Evolutionary conservation across 768 basidiomycete species (phyloP).

Genomic region (Lentinula lateritia): DNA sequence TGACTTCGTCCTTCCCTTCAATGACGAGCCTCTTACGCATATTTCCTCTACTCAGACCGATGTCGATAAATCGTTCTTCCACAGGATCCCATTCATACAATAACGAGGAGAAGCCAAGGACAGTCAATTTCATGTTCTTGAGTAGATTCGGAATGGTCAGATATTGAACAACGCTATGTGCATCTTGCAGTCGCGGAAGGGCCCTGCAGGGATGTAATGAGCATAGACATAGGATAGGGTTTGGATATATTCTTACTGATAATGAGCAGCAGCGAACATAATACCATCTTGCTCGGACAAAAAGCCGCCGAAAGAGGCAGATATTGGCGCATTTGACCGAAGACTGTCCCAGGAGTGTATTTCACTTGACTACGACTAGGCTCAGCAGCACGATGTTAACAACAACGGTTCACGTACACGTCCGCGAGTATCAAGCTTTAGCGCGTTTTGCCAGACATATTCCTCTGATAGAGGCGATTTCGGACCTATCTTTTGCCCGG

Average conservation of each 20-base stretch:
- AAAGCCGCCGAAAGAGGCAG: slow-evolving; percentile 43
- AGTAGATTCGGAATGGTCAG: slow-evolving; percentile 45
- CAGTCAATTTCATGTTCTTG: slow-evolving; percentile 45
- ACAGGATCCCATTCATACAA: slow-evolving; percentile 58
- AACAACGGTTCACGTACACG: slow-evolving; percentile 1
- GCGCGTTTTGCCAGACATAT: neutral
- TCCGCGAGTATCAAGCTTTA: neutral
- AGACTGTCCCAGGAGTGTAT: slow-evolving; percentile 59
- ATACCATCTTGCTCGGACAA: slow-evolving; percentile 60
- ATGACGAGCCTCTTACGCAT: slow-evolving; percentile 36
- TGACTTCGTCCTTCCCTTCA: slow-evolving; percentile 50
- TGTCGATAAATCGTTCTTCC: slow-evolving; percentile 52
- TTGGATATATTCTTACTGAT: slow-evolving; percentile 39
- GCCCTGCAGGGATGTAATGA: slow-evolving; percentile 30
- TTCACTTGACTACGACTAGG: slow-evolving; percentile 23
- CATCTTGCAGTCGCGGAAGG: slow-evolving; percentile 37
- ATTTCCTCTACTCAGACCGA: slow-evolving; percentile 24
- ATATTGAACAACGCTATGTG: slow-evolving; percentile 32
- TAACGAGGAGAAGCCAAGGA: slow-evolving; percentile 64
- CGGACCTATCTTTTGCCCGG: neutral
- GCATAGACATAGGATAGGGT: neutral
- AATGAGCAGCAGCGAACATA: slow-evolving; percentile 50
- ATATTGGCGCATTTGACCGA: slow-evolving; percentile 24
- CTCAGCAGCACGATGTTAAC: slow-evolving; percentile 23
- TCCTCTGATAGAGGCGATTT: neutral